Conservation (phyloP, 1,284 basidiomycete species). For the Ustilago lituana region DNA sequence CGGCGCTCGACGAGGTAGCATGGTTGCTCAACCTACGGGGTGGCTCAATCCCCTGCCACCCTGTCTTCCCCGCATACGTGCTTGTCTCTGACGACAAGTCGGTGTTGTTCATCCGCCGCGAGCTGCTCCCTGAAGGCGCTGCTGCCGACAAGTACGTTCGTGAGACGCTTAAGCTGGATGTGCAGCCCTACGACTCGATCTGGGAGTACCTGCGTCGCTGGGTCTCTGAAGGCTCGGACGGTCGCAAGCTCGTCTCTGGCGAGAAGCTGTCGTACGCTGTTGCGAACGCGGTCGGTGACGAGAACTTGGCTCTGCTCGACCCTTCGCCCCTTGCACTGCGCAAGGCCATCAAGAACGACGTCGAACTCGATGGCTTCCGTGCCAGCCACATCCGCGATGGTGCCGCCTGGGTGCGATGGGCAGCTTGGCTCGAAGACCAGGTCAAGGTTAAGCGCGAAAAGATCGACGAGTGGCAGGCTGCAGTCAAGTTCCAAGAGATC, state of each 20-base stretch:
- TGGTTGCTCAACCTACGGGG: slow-evolving; percentile 65
- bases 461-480: slow-evolving; percentile 58
- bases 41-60: slow-evolving; percentile 59
- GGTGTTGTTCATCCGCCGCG: slow-evolving; percentile 50
- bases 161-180: slow-evolving; percentile 29
- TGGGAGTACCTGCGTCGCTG: slow-evolving; percentile 48
- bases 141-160: slow-evolving; percentile 40
- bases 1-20: slow-evolving; percentile 61
- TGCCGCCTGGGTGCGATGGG: slow-evolving; percentile 63
- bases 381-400: slow-evolving; percentile 62
- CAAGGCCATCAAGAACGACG: slow-evolving; percentile 61
- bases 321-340: slow-evolving; percentile 53
- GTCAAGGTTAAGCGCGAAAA: slow-evolving; percentile 36
- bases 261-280: slow-evolving; percentile 55
- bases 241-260: slow-evolving; percentile 47
- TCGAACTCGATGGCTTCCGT: slow-evolving; percentile 59
- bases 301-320: slow-evolving; percentile 24
- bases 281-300: slow-evolving; percentile 53
- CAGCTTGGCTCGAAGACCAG: slow-evolving; percentile 64
- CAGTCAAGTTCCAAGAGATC: slow-evolving; percentile 41
- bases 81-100: slow-evolving; percentile 32
- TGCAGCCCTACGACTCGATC: slow-evolving; percentile 46
- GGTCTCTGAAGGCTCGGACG: slow-evolving; percentile 17
- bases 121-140: slow-evolving; percentile 36
- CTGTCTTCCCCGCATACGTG: slow-evolving; percentile 63